Evolutionary conservation across 176 grass and related monocot genomes (phyloP).

Genomic region (Juncus inflexus): DNA sequence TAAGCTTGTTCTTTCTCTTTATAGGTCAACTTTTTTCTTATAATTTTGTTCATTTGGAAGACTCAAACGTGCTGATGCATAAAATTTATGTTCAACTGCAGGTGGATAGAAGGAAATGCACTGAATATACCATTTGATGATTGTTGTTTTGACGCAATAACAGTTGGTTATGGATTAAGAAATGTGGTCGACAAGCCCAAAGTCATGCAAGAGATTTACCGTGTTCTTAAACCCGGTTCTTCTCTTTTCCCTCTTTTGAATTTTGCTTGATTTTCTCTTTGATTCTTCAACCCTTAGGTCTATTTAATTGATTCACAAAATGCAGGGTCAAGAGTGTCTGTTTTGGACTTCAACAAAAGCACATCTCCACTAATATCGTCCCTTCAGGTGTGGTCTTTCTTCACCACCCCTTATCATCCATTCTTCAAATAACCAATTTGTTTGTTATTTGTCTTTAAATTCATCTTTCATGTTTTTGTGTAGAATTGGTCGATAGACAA

Average conservation of each 20-base stretch:
- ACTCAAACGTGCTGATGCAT: not conserved
- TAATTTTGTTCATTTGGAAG: not conserved
- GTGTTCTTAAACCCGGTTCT: conserved; percentile 79
- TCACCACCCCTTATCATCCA: not conserved
- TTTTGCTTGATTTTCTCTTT: not conserved
- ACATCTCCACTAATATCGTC: conserved; percentile 56
- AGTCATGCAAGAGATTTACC: conserved; percentile 60
- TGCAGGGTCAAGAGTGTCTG: conserved; percentile 76
- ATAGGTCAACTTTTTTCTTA: conserved; percentile 28
- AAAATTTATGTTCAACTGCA: conserved; percentile 18
- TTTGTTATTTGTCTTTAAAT: conserved; percentile 2
- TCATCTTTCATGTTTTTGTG: conserved; percentile 28
- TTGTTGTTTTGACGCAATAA: conserved; percentile 71
- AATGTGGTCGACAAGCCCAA: conserved; percentile 68
- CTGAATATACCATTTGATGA: conserved; percentile 63
- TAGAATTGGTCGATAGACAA: conserved; percentile 89
- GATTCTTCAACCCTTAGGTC: no score
- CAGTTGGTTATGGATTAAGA: conserved; percentile 71
- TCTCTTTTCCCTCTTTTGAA: not conserved
- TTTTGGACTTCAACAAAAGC: conserved; percentile 97
- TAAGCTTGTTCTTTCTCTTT: conserved; percentile 40
- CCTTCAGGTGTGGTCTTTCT: conserved; percentile 43
- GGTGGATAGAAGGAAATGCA: conserved; percentile 93
- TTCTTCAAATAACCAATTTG: not conserved
- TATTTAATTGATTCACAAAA: conserved; percentile 4